Evolutionary conservation across 225 moss, liverwort and hornwort species (phyloP), one percentile per base, ranked within the genome.

Genomic region (Pseudoscleropodium purum): DNA sequence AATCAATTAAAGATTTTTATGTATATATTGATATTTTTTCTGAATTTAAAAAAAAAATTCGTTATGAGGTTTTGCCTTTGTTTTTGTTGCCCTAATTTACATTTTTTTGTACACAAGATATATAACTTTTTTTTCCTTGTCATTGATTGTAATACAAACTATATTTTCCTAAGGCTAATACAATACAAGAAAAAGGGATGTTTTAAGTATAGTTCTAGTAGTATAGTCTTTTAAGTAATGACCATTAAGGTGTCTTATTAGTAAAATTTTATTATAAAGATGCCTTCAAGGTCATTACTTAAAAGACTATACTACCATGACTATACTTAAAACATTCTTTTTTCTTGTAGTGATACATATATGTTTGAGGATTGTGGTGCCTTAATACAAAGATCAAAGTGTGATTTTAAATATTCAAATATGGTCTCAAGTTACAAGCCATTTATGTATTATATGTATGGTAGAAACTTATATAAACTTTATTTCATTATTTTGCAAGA

Each of bases 71-170:
- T 25, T 72, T 43, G 9, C 5, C 1, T 45, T 29, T 1, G 2
- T 5, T 8, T 26, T 17, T 74, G 6, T 45, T 45, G 17, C 5
- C 1, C 0, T 17, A 8, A 18, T 0, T 75, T 30, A 6, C 18
- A 3, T 10, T 5, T 43, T 47, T 30, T 47, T 75, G 2, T 4
- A 30, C 0, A 45, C 2, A 74, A 10, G 3, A 29, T 0, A 9
- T 17, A 29, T 15, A 75, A 10, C 0, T 18, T 45, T 29, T 47
- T 73, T 15, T 0, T 74, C 18, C 17, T 47, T 41, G 5, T 47
- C 6, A 47, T 75, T 47, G 7, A 47, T 47, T 30, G 3, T 6
- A 6, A 3, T 18, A 29, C 18, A 47, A 29, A 45, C 0, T 27
- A 17, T 17, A 10, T 75, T 18, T 1, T 1, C 1, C 0, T 27